Evolutionary conservation across 352 stramenopile genomes (phyloP).

Genomic region (Globisporangium nunn): DNA sequence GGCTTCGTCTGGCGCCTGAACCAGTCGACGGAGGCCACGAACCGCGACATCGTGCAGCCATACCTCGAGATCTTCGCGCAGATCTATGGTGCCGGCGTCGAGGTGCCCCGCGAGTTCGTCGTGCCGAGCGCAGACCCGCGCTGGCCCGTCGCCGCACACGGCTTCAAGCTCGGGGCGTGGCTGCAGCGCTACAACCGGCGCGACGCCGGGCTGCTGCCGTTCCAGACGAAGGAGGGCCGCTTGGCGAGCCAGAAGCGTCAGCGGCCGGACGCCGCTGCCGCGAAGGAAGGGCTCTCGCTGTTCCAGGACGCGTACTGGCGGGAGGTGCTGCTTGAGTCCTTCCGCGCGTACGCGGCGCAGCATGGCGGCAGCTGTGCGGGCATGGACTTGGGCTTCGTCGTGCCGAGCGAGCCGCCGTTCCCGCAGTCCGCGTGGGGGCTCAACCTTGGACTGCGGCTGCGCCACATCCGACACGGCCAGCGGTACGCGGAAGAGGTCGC

Average conservation of each 20-base stretch:
- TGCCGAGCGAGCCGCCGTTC: slow-evolving; percentile 48
- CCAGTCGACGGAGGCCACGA: slow-evolving; percentile 34
- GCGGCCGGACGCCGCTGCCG: slow-evolving; percentile 4
- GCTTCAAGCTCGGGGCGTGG: slow-evolving; percentile 84
- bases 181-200: slow-evolving; percentile 61
- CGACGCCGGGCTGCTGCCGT: slow-evolving; percentile 27
- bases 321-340: slow-evolving; percentile 58
- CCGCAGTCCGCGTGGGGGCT: slow-evolving; percentile 54
- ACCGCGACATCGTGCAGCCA: slow-evolving; percentile 47
- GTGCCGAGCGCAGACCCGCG: slow-evolving; percentile 65
- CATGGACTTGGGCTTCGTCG: slow-evolving; percentile 54
- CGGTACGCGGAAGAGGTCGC: slow-evolving; percentile 52
- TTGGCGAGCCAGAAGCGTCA: slow-evolving; percentile 13
- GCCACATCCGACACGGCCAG: slow-evolving; percentile 59
- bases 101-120: slow-evolving; percentile 55
- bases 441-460: slow-evolving; percentile 60
- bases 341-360: slow-evolving; percentile 40
- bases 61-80: slow-evolving; percentile 75
- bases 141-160: slow-evolving; percentile 82
- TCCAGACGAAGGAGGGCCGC: slow-evolving; percentile 28
- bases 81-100: slow-evolving; percentile 49
- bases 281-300: slow-evolving; percentile 17
- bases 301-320: slow-evolving; percentile 69
- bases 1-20: slow-evolving; percentile 91
- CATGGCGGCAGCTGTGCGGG: slow-evolving; percentile 37